Evolutionary conservation across 2,329 filamentous ascomycete genomes (phyloP).

Genomic region (Colletotrichum plurivorum): DNA sequence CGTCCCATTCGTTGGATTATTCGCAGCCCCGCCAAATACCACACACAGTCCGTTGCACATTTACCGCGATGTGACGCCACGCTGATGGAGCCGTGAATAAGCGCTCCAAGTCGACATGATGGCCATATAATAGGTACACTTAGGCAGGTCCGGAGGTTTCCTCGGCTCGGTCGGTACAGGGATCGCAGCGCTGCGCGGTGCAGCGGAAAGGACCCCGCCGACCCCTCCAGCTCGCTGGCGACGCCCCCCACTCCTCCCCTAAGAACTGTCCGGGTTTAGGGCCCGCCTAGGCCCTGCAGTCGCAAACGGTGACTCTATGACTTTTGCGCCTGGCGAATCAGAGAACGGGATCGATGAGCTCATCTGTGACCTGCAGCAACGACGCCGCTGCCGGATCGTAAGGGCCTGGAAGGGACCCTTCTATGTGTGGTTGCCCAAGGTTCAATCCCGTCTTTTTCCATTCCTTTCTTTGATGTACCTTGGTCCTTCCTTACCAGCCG

Average conservation of each 20-base stretch:
- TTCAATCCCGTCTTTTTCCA: slow-evolving; percentile 11
- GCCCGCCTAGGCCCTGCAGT: slow-evolving; percentile 5
- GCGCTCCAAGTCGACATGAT: no score
- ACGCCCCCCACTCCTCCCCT: no score
- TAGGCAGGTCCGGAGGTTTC: background rate
- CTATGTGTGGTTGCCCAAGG: background rate
- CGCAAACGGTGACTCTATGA: slow-evolving; percentile 40
- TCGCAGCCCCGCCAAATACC: no score
- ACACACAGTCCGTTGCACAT: no score
- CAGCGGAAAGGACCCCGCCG: slow-evolving; percentile 10
- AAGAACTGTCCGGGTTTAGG: background rate
- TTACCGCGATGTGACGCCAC: no score
- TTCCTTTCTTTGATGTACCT: background rate
- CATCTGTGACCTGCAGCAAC: slow-evolving; percentile 7
- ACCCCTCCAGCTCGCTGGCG: background rate
- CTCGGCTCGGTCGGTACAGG: slow-evolving; percentile 17
- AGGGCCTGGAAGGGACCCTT: background rate
- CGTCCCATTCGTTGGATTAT: no score
- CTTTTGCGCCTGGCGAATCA: slow-evolving; percentile 35
- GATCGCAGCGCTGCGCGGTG: background rate
- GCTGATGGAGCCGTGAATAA: no score
- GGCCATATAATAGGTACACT: no score
- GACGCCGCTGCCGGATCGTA: background rate
- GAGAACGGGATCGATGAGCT: slow-evolving; percentile 31
- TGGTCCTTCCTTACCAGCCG: background rate